Percentiles rank a stretch among this genome's conserved stretches.
Evolutionary conservation across 2,329 filamentous ascomycete genomes (phyloP).

Genomic region (Zasmidium angulare): DNA sequence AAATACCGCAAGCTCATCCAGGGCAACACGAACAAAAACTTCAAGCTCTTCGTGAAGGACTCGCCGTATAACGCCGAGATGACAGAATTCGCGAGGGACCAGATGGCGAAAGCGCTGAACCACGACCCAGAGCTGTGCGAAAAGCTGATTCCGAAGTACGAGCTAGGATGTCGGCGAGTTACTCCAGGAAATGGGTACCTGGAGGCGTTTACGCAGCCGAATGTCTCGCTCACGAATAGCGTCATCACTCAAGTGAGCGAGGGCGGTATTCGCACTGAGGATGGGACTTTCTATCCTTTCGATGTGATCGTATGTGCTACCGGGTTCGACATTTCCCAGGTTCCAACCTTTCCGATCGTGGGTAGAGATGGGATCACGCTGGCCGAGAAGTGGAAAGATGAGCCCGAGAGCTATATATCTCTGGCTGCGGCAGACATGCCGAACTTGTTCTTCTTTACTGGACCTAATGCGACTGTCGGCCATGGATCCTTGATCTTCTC

Average conservation of each 20-base stretch:
- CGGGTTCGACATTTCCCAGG: slow-evolving; percentile 42
- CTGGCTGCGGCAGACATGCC: slow-evolving; percentile 32
- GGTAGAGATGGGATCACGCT: slow-evolving; percentile 37
- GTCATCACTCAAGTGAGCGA: slow-evolving; percentile 40
- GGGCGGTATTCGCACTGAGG: slow-evolving; percentile 39
- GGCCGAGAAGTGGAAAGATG: slow-evolving; percentile 28
- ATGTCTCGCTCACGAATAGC: slow-evolving; percentile 45
- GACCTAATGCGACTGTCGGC: slow-evolving; percentile 24
- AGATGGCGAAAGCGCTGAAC: slow-evolving; percentile 55
- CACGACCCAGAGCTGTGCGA: slow-evolving; percentile 58
- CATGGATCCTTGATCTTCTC: slow-evolving; percentile 26
- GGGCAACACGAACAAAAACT: slow-evolving; percentile 44
- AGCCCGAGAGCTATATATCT: slow-evolving; percentile 30
- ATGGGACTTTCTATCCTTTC: slow-evolving; percentile 38
- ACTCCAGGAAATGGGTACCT: slow-evolving; percentile 59
- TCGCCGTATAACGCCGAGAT: slow-evolving; percentile 50
- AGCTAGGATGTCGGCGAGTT: slow-evolving; percentile 49
- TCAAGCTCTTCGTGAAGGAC: slow-evolving; percentile 45
- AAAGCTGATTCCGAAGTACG: slow-evolving; percentile 45
- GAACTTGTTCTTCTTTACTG: slow-evolving; percentile 31
- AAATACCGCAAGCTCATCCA: slow-evolving; percentile 47
- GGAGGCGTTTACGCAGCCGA: slow-evolving; percentile 50
- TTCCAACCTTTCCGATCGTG: slow-evolving; percentile 37
- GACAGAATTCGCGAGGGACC: slow-evolving; percentile 48
- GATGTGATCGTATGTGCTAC: slow-evolving; percentile 51